These are phyloP conservation scores for Giardia duodenalis DNA, from an alignment of 208 protist species.

Conservation along the genomic window DNA sequence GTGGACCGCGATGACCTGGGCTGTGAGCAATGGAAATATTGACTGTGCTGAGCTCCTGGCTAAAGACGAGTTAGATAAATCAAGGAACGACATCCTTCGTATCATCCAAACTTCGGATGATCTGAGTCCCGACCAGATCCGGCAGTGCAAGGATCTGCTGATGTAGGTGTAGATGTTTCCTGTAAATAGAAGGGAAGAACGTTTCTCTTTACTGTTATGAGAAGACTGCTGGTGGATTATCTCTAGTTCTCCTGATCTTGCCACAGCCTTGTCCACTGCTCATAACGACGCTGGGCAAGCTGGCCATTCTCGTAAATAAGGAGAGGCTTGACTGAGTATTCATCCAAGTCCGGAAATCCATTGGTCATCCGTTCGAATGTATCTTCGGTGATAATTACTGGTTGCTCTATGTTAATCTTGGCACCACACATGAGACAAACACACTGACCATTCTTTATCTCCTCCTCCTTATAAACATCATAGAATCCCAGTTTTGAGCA, in stretches of 20 bases:
- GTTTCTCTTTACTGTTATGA: too few relatives aligned
- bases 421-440: conserved; percentile 8
- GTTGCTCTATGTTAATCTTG: background rate
- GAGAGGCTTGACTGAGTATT: background rate
- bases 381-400: background rate
- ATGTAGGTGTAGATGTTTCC: background rate
- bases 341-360: background rate
- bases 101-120: background rate
- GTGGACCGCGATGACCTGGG: background rate
- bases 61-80: background rate
- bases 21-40: background rate
- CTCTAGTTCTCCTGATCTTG: background rate
- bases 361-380: background rate
- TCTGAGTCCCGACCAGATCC: background rate
- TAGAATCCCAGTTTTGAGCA: conserved; percentile 12
- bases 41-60: background rate
- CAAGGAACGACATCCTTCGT: background rate
- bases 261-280: conserved; percentile 11
- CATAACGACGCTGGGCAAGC: conserved; percentile 8
- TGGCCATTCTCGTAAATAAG: conserved; percentile 17
- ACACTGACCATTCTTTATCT: background rate
- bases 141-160: background rate
- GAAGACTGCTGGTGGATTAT: too few relatives aligned
- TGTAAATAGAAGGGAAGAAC: too few relatives aligned
- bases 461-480: background rate